phyloP scores from a whole-genome alignment of 2,329 filamentous ascomycete species.

The Endothia cerciana region DNA sequence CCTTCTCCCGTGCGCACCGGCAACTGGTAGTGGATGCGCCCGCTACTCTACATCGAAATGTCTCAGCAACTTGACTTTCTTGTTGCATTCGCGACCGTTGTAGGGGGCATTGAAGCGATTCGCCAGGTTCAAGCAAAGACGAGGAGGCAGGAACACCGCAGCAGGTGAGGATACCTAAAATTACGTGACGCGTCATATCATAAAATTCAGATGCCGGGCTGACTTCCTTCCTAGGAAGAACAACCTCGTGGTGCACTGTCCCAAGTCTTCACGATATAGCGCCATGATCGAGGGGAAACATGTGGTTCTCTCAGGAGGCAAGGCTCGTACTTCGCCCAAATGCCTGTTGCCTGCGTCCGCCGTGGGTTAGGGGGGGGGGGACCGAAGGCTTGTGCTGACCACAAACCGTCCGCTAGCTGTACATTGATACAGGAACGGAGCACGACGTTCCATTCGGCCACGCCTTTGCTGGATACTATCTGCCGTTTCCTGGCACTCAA shows the following conservation, averaged over 20 bases:
- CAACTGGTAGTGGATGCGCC: constrained; percentile 11
- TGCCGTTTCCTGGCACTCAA: constrained; percentile 58
- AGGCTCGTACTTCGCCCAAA: constrained; percentile 34
- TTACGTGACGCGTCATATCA: background rate
- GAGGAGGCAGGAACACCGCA: constrained; percentile 51
- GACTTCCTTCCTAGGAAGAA: constrained; percentile 43
- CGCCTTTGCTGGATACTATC: constrained; percentile 59
- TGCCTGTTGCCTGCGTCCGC: background rate
- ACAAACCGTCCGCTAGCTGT: constrained; percentile 40
- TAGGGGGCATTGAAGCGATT: constrained; percentile 52
- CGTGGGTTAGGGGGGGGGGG: too few relatives aligned
- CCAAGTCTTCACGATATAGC: constrained; percentile 50
- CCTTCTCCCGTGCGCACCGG: background rate
- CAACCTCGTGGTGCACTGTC: constrained; percentile 51
- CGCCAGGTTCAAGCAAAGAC: constrained; percentile 50
- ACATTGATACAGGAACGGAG: constrained; percentile 48
- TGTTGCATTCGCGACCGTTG: constrained; percentile 47
- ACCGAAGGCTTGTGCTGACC: background rate
- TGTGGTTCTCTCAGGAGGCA: constrained; percentile 49
- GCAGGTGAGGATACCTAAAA: constrained; percentile 27
- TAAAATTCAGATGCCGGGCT: background rate
- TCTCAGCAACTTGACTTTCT: constrained; percentile 38
- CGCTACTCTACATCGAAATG: constrained; percentile 9
- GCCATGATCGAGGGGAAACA: constrained; percentile 48
- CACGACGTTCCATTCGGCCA: constrained; percentile 45